Percentiles rank a stretch among this genome's conserved stretches.
These are phyloP conservation scores for Naganishia albida DNA, from an alignment of 1,284 basidiomycete species.

Conservation along the genomic window DNA sequence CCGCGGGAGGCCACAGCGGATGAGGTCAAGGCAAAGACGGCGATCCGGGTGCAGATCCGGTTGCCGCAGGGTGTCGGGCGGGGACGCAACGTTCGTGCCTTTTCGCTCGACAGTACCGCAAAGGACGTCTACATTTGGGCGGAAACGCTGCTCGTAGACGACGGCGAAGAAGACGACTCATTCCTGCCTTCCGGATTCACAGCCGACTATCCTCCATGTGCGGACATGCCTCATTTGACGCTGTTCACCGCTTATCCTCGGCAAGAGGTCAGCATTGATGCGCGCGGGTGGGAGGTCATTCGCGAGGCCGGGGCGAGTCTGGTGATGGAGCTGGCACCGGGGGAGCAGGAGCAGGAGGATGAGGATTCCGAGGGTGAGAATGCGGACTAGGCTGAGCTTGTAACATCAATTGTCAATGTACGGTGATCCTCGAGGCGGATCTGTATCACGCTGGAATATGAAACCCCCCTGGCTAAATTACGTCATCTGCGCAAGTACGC, in stretches of 20 bases:
- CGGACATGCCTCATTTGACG: conserved; percentile 24
- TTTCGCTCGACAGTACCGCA: conserved; percentile 32
- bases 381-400: neutral
- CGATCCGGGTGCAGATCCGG: conserved; percentile 25
- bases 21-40: conserved; percentile 23
- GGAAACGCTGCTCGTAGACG: conserved; percentile 48
- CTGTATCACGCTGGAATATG: no score
- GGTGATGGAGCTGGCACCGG: conserved; percentile 47
- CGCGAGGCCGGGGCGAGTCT: conserved; percentile 48
- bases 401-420: neutral
- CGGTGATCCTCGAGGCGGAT: no score
- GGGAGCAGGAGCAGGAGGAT: conserved; percentile 41
- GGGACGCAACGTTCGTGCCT: conserved; percentile 9
- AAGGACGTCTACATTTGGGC: conserved; percentile 49
- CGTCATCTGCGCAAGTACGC: no score
- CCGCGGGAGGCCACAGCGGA: conserved; percentile 35
- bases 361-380: conserved; percentile 28
- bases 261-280: conserved; percentile 39
- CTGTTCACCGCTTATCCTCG: conserved; percentile 48
- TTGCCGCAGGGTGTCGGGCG: conserved; percentile 2
- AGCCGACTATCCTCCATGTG: conserved; percentile 37
- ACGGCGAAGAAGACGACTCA: conserved; percentile 39
- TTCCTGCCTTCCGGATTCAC: conserved; percentile 42
- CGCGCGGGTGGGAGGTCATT: conserved; percentile 45
- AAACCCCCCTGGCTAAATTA: no score